These are phyloP conservation scores for Fusarium liriodendri DNA, from an alignment of 2,329 filamentous ascomycete genomes.

Conservation along the genomic window DNA sequence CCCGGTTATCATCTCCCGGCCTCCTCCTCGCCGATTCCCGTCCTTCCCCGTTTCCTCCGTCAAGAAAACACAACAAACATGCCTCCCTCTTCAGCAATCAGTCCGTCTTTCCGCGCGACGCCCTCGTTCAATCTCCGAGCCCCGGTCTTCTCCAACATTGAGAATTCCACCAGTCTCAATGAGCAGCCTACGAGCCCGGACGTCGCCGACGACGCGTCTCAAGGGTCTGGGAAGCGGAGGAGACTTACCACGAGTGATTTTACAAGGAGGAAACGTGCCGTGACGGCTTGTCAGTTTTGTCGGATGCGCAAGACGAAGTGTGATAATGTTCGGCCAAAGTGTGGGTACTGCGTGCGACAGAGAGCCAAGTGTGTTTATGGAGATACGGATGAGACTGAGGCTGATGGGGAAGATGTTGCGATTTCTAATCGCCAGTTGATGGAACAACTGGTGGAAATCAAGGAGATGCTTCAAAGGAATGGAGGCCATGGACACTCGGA, in stretches of 20 bases:
- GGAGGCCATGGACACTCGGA: neutral
- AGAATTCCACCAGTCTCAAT: neutral
- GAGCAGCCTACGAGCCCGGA: neutral
- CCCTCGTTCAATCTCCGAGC: neutral
- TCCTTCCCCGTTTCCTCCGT: constrained; percentile 9
- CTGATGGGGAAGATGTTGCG: neutral
- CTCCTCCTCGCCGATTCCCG: neutral
- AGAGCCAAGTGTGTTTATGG: constrained; percentile 24
- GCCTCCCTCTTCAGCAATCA: neutral
- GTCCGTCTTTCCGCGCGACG: neutral
- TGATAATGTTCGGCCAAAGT: constrained; percentile 23
- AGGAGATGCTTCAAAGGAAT: neutral
- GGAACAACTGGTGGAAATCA: constrained; percentile 8
- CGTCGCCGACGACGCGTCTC: neutral
- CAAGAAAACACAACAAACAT: neutral
- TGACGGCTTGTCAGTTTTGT: constrained; percentile 27
- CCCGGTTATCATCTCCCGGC: neutral
- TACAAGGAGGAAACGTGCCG: constrained; percentile 24
- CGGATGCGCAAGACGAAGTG: constrained; percentile 28
- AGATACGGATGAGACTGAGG: constrained; percentile 1
- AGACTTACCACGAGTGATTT: constrained; percentile 16
- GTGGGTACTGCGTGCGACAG: constrained; percentile 20
- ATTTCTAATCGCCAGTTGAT: constrained; percentile 18
- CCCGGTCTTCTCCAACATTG: neutral
- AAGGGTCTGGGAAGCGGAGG: neutral